A percentile compares a stretch with the other conserved stretches of the same genome.
These are phyloP conservation scores for Streptanthus diversifolius DNA, from an alignment of 345 rosid genomes.

Conservation along the genomic window DNA sequence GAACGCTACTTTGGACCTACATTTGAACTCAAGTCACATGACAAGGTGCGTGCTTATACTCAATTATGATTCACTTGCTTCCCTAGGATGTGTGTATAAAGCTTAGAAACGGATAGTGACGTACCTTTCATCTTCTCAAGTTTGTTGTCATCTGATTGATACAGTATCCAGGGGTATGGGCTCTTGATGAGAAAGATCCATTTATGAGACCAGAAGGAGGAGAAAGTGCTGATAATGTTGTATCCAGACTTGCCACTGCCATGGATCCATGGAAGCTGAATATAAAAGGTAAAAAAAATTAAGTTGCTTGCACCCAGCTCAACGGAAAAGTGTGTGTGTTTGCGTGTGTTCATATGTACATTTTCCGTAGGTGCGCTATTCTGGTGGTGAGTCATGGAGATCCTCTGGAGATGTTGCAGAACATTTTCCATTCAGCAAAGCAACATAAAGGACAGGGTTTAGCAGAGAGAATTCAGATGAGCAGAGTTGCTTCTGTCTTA, in stretches of 20 bases:
- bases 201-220: slow-evolving; percentile 67
- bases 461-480: slow-evolving; percentile 44
- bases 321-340: not conserved
- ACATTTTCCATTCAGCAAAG: slow-evolving; percentile 53
- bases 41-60: slow-evolving; percentile 45
- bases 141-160: not conserved
- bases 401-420: slow-evolving; percentile 90
- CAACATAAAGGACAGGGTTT: slow-evolving; percentile 31
- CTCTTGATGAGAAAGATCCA: slow-evolving; percentile 81
- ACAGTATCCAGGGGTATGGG: slow-evolving; percentile 84
- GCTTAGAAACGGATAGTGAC: not conserved
- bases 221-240: slow-evolving; percentile 85
- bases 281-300: slow-evolving; percentile 51
- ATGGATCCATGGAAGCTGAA: slow-evolving; percentile 57
- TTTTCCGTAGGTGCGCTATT: slow-evolving; percentile 48
- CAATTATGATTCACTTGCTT: not conserved
- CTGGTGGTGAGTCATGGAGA: slow-evolving; percentile 89
- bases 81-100: not conserved
- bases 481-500: slow-evolving; percentile 49
- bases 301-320: not conserved
- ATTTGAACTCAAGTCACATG: slow-evolving; percentile 78
- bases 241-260: slow-evolving; percentile 61
- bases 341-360: not conserved
- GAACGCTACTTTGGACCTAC: slow-evolving; percentile 92
- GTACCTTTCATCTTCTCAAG: not conserved